Percentiles rank a stretch among this genome's conserved stretches.
phyloP scores from a whole-genome alignment of 179 eudicot species.

The Nepenthes alata region DNA sequence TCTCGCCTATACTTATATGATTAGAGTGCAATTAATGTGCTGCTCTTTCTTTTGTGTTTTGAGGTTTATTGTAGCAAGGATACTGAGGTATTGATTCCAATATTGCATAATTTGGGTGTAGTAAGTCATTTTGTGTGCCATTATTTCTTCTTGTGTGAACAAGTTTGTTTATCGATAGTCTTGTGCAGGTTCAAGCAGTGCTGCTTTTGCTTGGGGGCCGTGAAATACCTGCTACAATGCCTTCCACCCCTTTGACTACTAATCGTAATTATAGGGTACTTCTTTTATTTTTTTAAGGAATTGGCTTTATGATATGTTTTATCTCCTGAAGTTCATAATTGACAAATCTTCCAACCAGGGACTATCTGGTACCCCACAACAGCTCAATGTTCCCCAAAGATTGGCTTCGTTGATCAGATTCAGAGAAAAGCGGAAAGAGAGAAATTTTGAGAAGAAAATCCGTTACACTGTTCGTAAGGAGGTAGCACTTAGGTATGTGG shows the following conservation, averaged over 20 bases:
- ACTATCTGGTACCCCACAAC: constrained; percentile 25
- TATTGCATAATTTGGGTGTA: no score
- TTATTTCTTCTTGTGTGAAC: no score
- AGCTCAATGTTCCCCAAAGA: constrained; percentile 56
- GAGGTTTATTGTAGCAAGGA: no score
- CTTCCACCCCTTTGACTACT: constrained; percentile 30
- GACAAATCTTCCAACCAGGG: constrained; percentile 15
- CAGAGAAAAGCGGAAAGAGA: constrained; percentile 73
- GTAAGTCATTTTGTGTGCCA: no score
- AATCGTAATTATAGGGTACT: constrained; percentile 39
- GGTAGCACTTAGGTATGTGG: constrained; percentile 64
- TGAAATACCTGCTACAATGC: constrained; percentile 54
- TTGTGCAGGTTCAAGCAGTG: constrained; percentile 71
- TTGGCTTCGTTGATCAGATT: constrained; percentile 76
- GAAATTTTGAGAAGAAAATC: constrained; percentile 77
- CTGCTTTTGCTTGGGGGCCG: constrained; percentile 66
- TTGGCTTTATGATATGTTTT: neutral
- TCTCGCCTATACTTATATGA: no score
- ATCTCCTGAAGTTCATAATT: neutral
- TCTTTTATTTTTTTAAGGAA: neutral
- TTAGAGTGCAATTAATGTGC: no score
- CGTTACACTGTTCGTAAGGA: constrained; percentile 84
- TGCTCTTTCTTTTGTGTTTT: no score
- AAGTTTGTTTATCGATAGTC: neutral
- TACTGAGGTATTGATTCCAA: no score